Evolutionary conservation across 2,329 filamentous ascomycete species (phyloP).

Genomic region (Pyrenophora graminea): DNA sequence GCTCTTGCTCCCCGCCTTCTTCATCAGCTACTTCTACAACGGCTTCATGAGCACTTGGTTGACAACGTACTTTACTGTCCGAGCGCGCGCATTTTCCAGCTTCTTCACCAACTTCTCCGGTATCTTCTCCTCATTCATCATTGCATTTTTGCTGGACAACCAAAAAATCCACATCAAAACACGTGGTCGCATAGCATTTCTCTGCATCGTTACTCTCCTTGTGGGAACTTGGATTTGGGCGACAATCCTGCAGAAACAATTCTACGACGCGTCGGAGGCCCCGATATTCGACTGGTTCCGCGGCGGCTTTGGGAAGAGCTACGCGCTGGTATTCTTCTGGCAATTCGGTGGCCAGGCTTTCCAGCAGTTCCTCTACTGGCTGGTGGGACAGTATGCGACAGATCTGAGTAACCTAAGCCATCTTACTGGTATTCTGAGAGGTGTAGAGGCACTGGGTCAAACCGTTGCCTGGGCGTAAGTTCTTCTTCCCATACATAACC

Average conservation of each 20-base stretch:
- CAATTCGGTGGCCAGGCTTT: conserved; percentile 45
- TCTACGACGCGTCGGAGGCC: conserved; percentile 32
- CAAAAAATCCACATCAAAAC: conserved; percentile 42
- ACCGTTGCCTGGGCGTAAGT: conserved; percentile 45
- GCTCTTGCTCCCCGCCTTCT: conserved; percentile 42
- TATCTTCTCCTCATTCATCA: conserved; percentile 44
- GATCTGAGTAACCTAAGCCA: conserved; percentile 39
- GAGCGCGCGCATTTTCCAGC: conserved; percentile 40
- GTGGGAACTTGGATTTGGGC: conserved; percentile 45
- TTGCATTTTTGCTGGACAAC: conserved; percentile 40
- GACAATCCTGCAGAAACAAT: conserved; percentile 37
- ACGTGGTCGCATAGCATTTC: conserved; percentile 36
- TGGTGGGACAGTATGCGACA: conserved; percentile 44
- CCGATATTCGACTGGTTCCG: conserved; percentile 43
- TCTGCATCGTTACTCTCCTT: conserved; percentile 36
- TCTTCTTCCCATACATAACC: not conserved
- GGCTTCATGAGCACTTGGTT: conserved; percentile 44
- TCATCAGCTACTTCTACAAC: conserved; percentile 48
- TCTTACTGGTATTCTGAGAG: conserved; percentile 43
- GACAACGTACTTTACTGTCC: conserved; percentile 44
- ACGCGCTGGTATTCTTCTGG: conserved; percentile 44
- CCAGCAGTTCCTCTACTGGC: conserved; percentile 45
- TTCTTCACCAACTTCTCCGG: conserved; percentile 47
- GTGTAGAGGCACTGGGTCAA: conserved; percentile 42
- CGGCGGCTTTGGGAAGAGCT: conserved; percentile 40